phyloP scores from a whole-genome alignment of 1,139 yeast species.

The Yamadazyma triangularis region DNA sequence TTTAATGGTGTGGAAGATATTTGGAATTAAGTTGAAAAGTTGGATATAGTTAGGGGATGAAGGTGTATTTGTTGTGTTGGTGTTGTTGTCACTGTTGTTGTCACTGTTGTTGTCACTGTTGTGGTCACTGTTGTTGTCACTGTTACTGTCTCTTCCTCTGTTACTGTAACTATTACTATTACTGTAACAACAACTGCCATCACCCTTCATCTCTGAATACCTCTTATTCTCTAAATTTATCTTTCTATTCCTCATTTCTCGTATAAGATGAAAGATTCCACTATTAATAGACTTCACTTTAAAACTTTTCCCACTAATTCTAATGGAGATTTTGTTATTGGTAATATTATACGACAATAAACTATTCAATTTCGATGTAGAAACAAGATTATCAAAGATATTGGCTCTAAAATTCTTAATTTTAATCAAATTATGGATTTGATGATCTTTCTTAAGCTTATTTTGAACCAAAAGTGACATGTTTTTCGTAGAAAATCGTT shows the following conservation, averaged over 20 bases:
- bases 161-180: too few relatives aligned
- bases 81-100: too few relatives aligned
- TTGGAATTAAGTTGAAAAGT: slow-evolving; percentile 30
- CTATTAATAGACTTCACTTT: slow-evolving; percentile 35
- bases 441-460: slow-evolving; percentile 5
- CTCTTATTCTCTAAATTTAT: slow-evolving; percentile 22
- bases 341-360: slow-evolving; percentile 24
- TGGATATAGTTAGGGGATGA: slow-evolving; percentile 16
- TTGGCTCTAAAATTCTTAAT: slow-evolving; percentile 28
- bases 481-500: slow-evolving; percentile 25
- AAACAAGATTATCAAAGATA: slow-evolving; percentile 29
- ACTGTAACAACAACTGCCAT: too few relatives aligned
- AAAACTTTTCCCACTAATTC: slow-evolving; percentile 23
- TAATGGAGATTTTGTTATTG: slow-evolving; percentile 18
- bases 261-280: slow-evolving; percentile 33
- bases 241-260: slow-evolving; percentile 29
- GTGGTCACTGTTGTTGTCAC: too few relatives aligned
- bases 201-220: slow-evolving; percentile 13
- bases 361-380: slow-evolving; percentile 25
- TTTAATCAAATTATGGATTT: slow-evolving; percentile 22
- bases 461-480: slow-evolving; percentile 7
- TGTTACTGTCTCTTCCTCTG: too few relatives aligned
- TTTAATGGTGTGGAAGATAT: slow-evolving; percentile 22
- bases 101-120: too few relatives aligned
- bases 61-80: too few relatives aligned